Conservation (phyloP, 306 rosid genomes). For the Sechiopsis laciniata region DNA sequence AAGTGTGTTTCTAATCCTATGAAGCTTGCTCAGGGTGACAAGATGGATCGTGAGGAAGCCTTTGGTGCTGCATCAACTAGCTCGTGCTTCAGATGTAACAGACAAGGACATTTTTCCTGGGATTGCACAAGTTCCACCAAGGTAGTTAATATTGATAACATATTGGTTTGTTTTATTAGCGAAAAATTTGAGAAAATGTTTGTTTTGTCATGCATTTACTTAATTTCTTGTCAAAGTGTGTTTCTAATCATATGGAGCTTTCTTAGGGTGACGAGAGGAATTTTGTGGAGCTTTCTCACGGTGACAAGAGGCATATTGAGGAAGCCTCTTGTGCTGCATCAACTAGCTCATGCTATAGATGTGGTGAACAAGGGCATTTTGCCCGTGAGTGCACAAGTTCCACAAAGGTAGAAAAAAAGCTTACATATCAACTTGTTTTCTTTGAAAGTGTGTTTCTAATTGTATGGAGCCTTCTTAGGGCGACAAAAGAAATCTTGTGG, state of each 20-base stretch:
- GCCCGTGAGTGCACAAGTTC: slow-evolving; percentile 65
- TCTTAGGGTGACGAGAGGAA: too few relatives aligned
- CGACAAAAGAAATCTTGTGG: not conserved
- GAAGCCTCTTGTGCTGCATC: slow-evolving; percentile 42
- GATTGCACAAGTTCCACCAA: slow-evolving; percentile 47
- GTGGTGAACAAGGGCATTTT: slow-evolving; percentile 80
- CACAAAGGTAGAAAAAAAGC: slow-evolving; percentile 33
- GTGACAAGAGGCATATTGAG: not conserved
- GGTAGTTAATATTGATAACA: slow-evolving; percentile 31
- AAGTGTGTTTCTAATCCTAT: too few relatives aligned
- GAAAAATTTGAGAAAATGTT: not conserved
- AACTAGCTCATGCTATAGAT: slow-evolving; percentile 57
- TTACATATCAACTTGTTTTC: slow-evolving; percentile 1
- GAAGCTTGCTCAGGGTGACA: too few relatives aligned
- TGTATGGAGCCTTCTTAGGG: too few relatives aligned
- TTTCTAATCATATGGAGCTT: too few relatives aligned
- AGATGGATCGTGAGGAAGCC: slow-evolving; percentile 27
- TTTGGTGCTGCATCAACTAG: slow-evolving; percentile 39
- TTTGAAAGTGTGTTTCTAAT: not conserved
- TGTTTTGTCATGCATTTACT: not conserved
- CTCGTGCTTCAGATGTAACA: slow-evolving; percentile 68
- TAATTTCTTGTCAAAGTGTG: too few relatives aligned
- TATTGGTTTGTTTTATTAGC: not conserved
- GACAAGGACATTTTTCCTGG: slow-evolving; percentile 65
- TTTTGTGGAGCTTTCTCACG: too few relatives aligned